Evolutionary conservation across 31 red algal genomes (phyloP), one percentile per base, ranked within the genome.

Genomic region (Bonnemaisonia californica): DNA sequence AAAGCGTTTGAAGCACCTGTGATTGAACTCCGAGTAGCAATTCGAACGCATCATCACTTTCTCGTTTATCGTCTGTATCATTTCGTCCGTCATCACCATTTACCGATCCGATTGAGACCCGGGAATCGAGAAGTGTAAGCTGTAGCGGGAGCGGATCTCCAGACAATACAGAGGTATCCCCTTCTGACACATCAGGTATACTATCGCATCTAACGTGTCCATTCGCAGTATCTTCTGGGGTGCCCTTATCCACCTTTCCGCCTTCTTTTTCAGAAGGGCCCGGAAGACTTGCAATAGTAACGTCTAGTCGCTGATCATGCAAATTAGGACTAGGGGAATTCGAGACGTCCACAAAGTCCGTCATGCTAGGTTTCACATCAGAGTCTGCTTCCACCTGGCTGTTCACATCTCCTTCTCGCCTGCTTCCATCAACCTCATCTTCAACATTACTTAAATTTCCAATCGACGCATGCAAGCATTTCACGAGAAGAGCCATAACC

Each of bases 1-100:
- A 91, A 2, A 89, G 51, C 16, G 85, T 66, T 34, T 81, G 85
- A 56, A 89, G 74, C 28, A 89, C 36, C 29, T 89, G 85, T 13
- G 76, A 62, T 39, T 89, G 85, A 80, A 89, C 65, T 65, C 77
- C 3, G 58, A 64, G 57, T 38, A 45, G 32, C n/a, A 30, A 2
- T 13, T 3, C 63, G 36, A 16, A 7, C 4, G 29, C 30, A 33
- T 26, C 23, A 5, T 61, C 57, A 5, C 8, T 29, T 29, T 8
- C 8, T 29, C 8, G 57, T 33, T 30, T 30, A 4, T 16, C 30
- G 5, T 68, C 28, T 3, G 27, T 36, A 35, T 35, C 63, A 33
- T 27, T 16, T 16, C 30, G 28, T 5, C 3, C 31, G 3, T 30
- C 30, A 33, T 30, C 9, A 4, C 28, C 27, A 18, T 30, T 30